These are phyloP conservation scores for Megacollybia marginata DNA, from an alignment of 768 basidiomycete genomes.

Conservation along the genomic window DNA sequence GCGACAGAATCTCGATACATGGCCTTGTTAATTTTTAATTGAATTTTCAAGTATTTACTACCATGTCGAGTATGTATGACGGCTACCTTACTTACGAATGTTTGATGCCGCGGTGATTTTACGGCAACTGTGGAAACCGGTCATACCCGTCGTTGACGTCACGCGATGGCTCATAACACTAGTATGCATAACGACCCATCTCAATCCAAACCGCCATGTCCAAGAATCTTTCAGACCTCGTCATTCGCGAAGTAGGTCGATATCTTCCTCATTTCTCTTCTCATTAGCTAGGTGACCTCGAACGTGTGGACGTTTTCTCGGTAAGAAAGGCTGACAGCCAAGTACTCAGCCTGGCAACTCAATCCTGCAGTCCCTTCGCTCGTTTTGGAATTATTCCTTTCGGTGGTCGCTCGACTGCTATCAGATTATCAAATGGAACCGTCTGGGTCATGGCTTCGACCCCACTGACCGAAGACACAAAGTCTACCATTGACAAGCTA, in stretches of 20 bases:
- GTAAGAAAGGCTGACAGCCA: conserved; percentile 22
- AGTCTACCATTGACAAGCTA: conserved; percentile 49
- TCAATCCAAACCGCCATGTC: neutral
- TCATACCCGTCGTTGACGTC: too few relatives aligned
- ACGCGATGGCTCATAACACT: too few relatives aligned
- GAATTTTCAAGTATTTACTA: too few relatives aligned
- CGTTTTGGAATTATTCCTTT: conserved; percentile 64
- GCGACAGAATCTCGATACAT: too few relatives aligned
- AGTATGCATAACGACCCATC: neutral
- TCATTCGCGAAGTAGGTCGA: conserved; percentile 34
- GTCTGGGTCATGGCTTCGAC: conserved; percentile 85
- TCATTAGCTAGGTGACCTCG: conserved; percentile 30
- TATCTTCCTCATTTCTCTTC: neutral
- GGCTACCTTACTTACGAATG: too few relatives aligned
- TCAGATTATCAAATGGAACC: conserved; percentile 57
- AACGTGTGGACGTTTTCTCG: conserved; percentile 62
- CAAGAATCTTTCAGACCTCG: conserved; percentile 17
- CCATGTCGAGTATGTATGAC: too few relatives aligned
- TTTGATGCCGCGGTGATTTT: too few relatives aligned
- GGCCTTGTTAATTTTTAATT: too few relatives aligned
- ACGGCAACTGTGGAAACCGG: too few relatives aligned
- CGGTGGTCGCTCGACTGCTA: conserved; percentile 79
- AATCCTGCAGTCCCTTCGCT: conserved; percentile 47
- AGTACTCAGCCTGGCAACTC: neutral
- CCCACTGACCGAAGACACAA: conserved; percentile 60